Evolutionary conservation across 768 basidiomycete species (phyloP).

Genomic region (Cystobasidium onofrii): DNA sequence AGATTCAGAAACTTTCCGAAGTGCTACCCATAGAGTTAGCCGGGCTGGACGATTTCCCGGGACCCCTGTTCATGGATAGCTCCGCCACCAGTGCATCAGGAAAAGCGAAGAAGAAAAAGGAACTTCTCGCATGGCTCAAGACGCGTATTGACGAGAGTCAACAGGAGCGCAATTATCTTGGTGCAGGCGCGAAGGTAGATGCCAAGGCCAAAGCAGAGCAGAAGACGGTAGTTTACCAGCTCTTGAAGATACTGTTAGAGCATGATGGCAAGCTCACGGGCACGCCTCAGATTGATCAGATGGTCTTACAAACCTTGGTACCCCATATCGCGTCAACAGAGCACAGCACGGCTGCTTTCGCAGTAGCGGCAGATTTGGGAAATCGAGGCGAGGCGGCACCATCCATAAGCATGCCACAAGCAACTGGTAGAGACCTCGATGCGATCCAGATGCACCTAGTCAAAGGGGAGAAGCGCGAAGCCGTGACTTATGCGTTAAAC

Average conservation of each 20-base stretch:
- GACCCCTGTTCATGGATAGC: conserved; percentile 69
- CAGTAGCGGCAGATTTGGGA: conserved; percentile 37
- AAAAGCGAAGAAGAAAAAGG: conserved; percentile 66
- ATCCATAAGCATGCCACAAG: conserved; percentile 55
- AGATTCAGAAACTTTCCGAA: conserved; percentile 59
- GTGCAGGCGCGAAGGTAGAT: not conserved
- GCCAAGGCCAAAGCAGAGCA: conserved; percentile 63
- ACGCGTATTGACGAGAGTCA: conserved; percentile 68
- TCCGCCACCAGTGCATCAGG: conserved; percentile 44
- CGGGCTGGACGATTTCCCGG: conserved; percentile 62
- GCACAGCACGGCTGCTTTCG: conserved; percentile 25
- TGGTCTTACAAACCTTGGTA: conserved; percentile 65
- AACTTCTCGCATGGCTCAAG: conserved; percentile 69
- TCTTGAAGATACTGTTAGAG: conserved; percentile 73
- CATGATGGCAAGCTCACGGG: conserved; percentile 80
- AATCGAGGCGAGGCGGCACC: not conserved
- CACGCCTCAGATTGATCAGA: conserved; percentile 62
- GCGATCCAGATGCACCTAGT: conserved; percentile 71
- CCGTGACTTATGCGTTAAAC: conserved; percentile 79
- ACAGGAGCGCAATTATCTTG: conserved; percentile 50
- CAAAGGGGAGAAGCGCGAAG: conserved; percentile 73
- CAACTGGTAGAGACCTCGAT: conserved; percentile 61
- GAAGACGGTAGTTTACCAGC: conserved; percentile 62
- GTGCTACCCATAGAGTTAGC: conserved; percentile 59
- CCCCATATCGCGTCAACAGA: conserved; percentile 45